phyloP scores from a whole-genome alignment of 306 rosid species.

The Canavalia ensiformis region DNA sequence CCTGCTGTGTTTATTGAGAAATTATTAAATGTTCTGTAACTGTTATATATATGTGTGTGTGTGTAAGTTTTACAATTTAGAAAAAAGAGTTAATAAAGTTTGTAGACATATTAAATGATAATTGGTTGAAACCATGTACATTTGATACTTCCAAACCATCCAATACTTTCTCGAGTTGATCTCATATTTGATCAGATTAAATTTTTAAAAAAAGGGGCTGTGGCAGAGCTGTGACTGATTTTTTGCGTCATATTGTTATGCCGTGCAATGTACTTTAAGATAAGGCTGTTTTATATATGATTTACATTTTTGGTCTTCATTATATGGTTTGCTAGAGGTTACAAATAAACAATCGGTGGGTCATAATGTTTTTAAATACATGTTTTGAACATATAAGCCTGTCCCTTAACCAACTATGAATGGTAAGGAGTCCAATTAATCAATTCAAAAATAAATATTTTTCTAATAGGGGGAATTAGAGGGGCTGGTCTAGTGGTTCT shows the following conservation, averaged over 20 bases:
- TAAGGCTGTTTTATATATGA: conserved; percentile 5
- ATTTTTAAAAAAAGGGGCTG: background rate
- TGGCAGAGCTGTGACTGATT: background rate
- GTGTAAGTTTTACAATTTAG: too few relatives aligned
- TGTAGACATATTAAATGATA: too few relatives aligned
- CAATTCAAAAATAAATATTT: background rate
- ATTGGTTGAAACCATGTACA: too few relatives aligned
- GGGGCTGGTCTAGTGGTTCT: too few relatives aligned
- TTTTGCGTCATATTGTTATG: background rate
- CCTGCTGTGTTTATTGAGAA: too few relatives aligned
- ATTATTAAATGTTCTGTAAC: too few relatives aligned
- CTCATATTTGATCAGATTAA: background rate
- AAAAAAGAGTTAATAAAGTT: too few relatives aligned
- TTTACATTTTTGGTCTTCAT: background rate
- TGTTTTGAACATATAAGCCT: background rate
- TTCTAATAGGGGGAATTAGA: too few relatives aligned
- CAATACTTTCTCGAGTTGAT: too few relatives aligned
- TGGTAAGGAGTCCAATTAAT: background rate
- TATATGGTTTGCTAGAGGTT: conserved; percentile 1
- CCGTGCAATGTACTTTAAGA: conserved; percentile 11
- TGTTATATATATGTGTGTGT: too few relatives aligned
- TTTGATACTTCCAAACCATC: too few relatives aligned
- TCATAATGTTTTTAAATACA: background rate
- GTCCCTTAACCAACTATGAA: conserved; percentile 10
- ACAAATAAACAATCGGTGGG: background rate